Evolutionary conservation across 129 eudicot genomes (phyloP), one percentile per base, ranked within the genome.

Genomic region (Saussurea involucrata): DNA sequence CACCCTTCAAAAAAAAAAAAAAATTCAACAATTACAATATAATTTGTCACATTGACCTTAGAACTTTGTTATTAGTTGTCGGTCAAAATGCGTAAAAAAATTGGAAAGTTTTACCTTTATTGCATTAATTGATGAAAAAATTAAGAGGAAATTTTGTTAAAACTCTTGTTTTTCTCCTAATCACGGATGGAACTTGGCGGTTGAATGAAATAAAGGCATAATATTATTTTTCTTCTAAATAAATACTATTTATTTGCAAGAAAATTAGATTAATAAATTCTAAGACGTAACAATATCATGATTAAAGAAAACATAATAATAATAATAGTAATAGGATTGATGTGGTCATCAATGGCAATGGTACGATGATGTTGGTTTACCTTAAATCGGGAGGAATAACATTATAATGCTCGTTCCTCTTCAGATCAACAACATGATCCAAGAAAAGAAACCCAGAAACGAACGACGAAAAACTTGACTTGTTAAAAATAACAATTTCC

Each of bases 401-500:
- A 34, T 34, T 29, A 32, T 21, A 55, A 20, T 13, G 15, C 55
- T 46, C 66, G 29, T 27, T 34, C 58, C 31, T 66, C 68, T 76
- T 27, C 29, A 65, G 73, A 66, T 66, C 24, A 77, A 57, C 24
- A 76, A 58, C 4, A 65, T 46, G 78, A 79, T 63, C 28, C 44
- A 80, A 44, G 60, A 66, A 67, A 66, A 55, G 2, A 32, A 72
- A 27, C 29, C 29, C 29, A 27, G 29, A 27, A 27, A 27, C 29
- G 3, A 27, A 31, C 5, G 65, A 79, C 8, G 66, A 33, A 25
- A 5, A 79, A 72, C 8, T 42, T 31, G 8, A 66, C 44, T 6
- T 42, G 72, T 71, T 72, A 72, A 79, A 49, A 80, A 72, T 76
- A 80, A 22, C 74, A 79, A 53, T 53, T 79, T 72, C 66, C 83